These are phyloP conservation scores for Dactylonectria estremocensis DNA, from an alignment of 2,329 filamentous ascomycete genomes.

Conservation along the genomic window DNA sequence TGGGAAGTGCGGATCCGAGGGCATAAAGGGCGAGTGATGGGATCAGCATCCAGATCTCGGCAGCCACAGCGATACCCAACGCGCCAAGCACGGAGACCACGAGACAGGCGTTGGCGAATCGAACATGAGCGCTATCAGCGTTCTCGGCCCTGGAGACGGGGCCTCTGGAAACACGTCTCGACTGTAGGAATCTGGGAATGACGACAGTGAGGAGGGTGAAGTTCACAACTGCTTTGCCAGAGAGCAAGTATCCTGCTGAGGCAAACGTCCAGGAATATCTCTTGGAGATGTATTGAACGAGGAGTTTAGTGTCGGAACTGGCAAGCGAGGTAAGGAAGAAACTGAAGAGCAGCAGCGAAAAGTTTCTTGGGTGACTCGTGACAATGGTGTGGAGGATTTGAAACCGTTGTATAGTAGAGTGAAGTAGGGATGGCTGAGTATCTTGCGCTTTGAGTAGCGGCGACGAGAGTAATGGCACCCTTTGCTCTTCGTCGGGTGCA, in stretches of 20 bases:
- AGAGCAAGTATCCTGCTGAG: constrained; percentile 63
- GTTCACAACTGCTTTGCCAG: constrained; percentile 64
- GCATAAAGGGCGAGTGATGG: constrained; percentile 63
- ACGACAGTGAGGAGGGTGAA: constrained; percentile 60
- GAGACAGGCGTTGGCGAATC: constrained; percentile 40
- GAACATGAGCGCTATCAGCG: constrained; percentile 39
- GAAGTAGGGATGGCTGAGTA: constrained; percentile 30
- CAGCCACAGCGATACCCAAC: constrained; percentile 58
- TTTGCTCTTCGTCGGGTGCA: constrained; percentile 50
- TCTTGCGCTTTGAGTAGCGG: constrained; percentile 56
- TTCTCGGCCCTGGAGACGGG: background rate
- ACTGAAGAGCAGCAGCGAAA: constrained; percentile 59
- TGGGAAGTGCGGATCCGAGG: constrained; percentile 63
- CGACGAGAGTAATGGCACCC: constrained; percentile 57
- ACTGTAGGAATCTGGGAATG: constrained; percentile 57
- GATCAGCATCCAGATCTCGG: constrained; percentile 57
- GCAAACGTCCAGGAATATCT: constrained; percentile 64
- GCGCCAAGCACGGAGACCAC: constrained; percentile 55
- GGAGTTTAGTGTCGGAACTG: constrained; percentile 66
- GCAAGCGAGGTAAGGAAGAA: constrained; percentile 65
- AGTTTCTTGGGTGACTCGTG: constrained; percentile 58
- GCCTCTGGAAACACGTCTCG: constrained; percentile 6
- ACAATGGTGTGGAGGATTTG: constrained; percentile 53
- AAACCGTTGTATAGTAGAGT: constrained; percentile 39
- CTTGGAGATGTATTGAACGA: constrained; percentile 66